Base-by-base conservation (phyloP, 768 basidiomycete genomes). In the Collybia nuda region DNA sequence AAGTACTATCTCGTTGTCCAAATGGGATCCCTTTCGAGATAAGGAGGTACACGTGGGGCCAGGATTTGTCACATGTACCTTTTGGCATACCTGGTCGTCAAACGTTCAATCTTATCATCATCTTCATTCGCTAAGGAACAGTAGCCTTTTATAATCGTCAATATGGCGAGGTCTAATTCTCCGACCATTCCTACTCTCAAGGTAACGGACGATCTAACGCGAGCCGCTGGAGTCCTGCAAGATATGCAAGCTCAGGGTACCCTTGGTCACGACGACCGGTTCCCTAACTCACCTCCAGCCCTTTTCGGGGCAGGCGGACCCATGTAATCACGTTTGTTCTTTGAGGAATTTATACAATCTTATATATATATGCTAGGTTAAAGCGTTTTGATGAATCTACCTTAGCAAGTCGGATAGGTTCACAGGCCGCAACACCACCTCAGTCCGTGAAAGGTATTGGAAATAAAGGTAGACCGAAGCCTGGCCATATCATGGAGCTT, bases 361-460 rank as follows among this genome's bases (percentile, higher is more conserved):
- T 23, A 19, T 39, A 37, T 47, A 12, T 29, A 40, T 24, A 3
- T 41, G 42, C 9, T 52, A 91, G 88, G 84, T 67, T 92, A 57
- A 90, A 88, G 72, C 76, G 78, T 56, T 93, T 91, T 58, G 90
- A 93, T 64, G 75, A 88, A 65, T 87, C 88, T 37, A 76, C 83
- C 41, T 77, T 84, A 18, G 76, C 81, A 12, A 91, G 89, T 58
- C 76, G 85, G 51, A 80, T 78, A 55, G 80, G 79, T 38, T 92
- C 90, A 40, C 80, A 83, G 55, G 82, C 89, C 3, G 79, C 86
- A 18, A 90, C 90, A 0, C 89, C 90, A 2, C 90, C 92, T 1
- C 78, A 78, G 50, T 85, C 90, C 9, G 92, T 94, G 2, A 90
- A 89, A 51, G 92, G 92, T 12, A 94, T 94, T 51, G 92, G 92